Evolutionary conservation across 495 filamentous ascomycete genomes (phyloP).

Genomic region (Pyronema omphalodes): DNA sequence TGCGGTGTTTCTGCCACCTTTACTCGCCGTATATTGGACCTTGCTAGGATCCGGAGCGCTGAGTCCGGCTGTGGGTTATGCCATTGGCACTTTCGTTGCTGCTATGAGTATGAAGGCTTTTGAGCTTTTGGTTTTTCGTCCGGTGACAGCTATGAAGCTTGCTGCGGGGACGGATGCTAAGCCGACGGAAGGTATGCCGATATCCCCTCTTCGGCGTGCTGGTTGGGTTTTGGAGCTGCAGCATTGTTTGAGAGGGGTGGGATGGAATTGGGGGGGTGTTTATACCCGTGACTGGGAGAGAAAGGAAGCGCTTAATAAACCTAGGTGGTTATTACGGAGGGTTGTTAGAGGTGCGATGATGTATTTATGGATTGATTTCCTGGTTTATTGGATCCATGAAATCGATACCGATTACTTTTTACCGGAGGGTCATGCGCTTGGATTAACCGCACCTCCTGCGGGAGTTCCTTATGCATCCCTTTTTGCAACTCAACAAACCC

Average conservation of each 20-base stretch:
- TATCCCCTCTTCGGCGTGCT: neutral
- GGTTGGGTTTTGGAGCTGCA: constrained; percentile 13
- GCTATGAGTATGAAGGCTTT: constrained; percentile 5
- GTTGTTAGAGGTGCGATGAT: neutral
- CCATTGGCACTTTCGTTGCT: constrained; percentile 7
- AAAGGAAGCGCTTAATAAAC: neutral
- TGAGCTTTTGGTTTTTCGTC: constrained; percentile 9
- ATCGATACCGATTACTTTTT: constrained; percentile 8
- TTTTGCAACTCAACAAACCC: neutral
- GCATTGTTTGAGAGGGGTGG: constrained; percentile 6
- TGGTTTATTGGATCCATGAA: constrained; percentile 9
- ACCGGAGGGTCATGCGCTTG: constrained; percentile 5
- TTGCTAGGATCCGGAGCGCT: constrained; percentile 8
- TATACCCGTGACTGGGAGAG: neutral
- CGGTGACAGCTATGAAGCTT: neutral
- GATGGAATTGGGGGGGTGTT: constrained; percentile 11
- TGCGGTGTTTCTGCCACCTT: constrained; percentile 13
- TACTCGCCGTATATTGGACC: constrained; percentile 7
- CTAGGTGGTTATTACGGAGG: neutral
- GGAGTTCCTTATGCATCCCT: neutral
- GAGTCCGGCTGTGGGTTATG: constrained; percentile 8
- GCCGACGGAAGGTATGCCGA: neutral
- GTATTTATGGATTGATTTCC: constrained; percentile 11
- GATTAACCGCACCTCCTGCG: neutral
- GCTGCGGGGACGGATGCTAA: too few species aligned